A percentile compares a stretch with the other conserved stretches of the same genome.
Evolutionary conservation across 1,284 basidiomycete species (phyloP).

Genomic region (Heterobasidion irregulare): DNA sequence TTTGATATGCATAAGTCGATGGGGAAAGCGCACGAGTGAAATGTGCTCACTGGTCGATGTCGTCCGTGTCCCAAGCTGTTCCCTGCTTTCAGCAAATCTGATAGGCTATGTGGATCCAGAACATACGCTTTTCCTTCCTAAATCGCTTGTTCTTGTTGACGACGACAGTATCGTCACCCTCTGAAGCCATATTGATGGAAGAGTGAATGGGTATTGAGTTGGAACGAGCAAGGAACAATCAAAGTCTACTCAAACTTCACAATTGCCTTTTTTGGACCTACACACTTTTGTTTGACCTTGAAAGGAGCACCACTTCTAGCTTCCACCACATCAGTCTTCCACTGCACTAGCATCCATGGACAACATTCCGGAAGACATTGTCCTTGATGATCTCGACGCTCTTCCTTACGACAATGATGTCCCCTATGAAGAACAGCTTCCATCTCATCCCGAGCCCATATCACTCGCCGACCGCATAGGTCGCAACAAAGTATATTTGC

Average conservation of each 20-base stretch:
- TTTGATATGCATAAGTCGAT: conserved; percentile 12
- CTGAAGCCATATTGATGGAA: conserved; percentile 34
- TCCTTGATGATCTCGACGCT: conserved; percentile 13
- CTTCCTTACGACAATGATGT: conserved; percentile 47
- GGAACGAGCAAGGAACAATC: too few species aligned
- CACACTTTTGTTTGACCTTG: background rate
- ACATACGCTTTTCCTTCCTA: conserved; percentile 86
- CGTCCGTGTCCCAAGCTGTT: conserved; percentile 96
- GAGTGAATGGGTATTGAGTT: too few species aligned
- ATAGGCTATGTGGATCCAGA: background rate
- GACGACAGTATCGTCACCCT: conserved; percentile 29
- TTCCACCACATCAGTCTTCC: background rate
- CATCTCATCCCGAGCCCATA: conserved; percentile 13
- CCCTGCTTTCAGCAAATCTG: background rate
- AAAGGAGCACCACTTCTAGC: background rate
- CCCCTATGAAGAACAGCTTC: conserved; percentile 41
- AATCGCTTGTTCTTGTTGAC: conserved; percentile 82
- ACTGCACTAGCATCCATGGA: conserved; percentile 24
- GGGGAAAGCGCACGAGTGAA: background rate
- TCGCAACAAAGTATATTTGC: conserved; percentile 57
- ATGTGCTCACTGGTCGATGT: conserved; percentile 87
- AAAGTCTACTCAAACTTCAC: background rate
- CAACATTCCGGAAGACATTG: conserved; percentile 17
- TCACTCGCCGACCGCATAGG: conserved; percentile 58
- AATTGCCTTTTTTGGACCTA: background rate